Percentiles rank a stretch among this genome's conserved stretches.
Conservation (phyloP, 306 rosid species). For the Clitoria ternatea region DNA sequence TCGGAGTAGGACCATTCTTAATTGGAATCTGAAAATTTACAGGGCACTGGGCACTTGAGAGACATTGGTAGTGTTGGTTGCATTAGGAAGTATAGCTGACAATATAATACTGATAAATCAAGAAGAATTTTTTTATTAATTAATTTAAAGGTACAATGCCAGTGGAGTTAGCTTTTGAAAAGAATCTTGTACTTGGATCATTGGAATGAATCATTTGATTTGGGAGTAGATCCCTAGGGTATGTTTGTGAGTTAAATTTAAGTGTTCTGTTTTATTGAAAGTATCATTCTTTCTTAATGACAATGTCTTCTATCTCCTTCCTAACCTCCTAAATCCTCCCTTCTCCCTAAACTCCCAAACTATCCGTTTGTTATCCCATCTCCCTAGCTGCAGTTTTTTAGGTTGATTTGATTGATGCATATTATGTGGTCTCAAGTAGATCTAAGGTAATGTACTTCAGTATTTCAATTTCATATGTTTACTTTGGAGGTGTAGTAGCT, state of each 20-base stretch:
- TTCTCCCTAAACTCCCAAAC: too few species aligned
- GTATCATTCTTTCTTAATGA: too few species aligned
- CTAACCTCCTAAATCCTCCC: too few species aligned
- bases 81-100: background rate
- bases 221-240: background rate
- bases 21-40: background rate
- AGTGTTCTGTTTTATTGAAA: too few species aligned
- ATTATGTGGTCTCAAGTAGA: background rate
- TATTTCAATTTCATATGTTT: background rate
- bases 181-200: background rate
- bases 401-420: background rate
- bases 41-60: constrained; percentile 9
- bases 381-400: background rate
- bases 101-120: background rate
- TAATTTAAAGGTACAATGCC: background rate
- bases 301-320: too few species aligned
- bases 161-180: constrained; percentile 1
- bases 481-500: constrained; percentile 10
- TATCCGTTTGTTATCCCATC: constrained; percentile 12
- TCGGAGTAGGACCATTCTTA: background rate
- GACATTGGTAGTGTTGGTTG: background rate
- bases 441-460: background rate
- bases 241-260: too few species aligned
- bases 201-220: constrained; percentile 7
- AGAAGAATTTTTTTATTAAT: background rate